Percentiles rank a stretch among this genome's conserved stretches.
Conservation (phyloP, 352 stramenopile species). For the Elongisporangium undulatum region DNA sequence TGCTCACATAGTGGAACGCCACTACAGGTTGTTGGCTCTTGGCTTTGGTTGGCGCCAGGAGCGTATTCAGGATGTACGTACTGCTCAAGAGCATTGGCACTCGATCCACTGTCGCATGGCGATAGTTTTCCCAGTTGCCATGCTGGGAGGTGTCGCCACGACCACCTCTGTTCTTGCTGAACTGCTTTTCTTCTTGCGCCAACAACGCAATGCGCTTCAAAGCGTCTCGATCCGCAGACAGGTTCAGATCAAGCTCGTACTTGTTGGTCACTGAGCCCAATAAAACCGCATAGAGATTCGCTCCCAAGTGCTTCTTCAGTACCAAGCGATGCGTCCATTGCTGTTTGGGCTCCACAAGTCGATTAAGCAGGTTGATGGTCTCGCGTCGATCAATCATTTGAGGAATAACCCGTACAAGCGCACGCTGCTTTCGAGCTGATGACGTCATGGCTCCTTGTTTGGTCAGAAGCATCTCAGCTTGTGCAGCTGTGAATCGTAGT, state of each 20-base stretch:
- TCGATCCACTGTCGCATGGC: constrained; percentile 69
- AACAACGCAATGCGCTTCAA: constrained; percentile 59
- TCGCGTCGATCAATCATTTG: constrained; percentile 69
- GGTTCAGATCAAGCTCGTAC: constrained; percentile 56
- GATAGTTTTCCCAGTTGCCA: constrained; percentile 89
- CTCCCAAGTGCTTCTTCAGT: constrained; percentile 48
- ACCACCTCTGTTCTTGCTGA: constrained; percentile 47
- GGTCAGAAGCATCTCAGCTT: constrained; percentile 58
- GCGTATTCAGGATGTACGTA: constrained; percentile 66
- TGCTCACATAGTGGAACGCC: constrained; percentile 84
- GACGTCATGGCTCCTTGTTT: constrained; percentile 33
- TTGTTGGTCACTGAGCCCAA: constrained; percentile 63
- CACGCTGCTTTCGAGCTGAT: constrained; percentile 11
- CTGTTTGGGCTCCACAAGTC: constrained; percentile 29
- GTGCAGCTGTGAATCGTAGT: constrained; percentile 56
- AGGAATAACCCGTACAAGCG: constrained; percentile 35
- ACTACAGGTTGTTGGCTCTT: constrained; percentile 12
- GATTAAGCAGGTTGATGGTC: constrained; percentile 29
- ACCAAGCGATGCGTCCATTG: constrained; percentile 57
- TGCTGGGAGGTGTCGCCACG: constrained; percentile 74
- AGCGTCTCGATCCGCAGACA: constrained; percentile 29
- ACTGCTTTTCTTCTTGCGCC: constrained; percentile 68
- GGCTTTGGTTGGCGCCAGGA: constrained; percentile 25
- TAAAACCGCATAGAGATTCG: constrained; percentile 47
- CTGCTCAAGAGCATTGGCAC: constrained; percentile 53